Conservation (phyloP, 2,329 filamentous ascomycete species). For the Parafenestella ontariensis region DNA sequence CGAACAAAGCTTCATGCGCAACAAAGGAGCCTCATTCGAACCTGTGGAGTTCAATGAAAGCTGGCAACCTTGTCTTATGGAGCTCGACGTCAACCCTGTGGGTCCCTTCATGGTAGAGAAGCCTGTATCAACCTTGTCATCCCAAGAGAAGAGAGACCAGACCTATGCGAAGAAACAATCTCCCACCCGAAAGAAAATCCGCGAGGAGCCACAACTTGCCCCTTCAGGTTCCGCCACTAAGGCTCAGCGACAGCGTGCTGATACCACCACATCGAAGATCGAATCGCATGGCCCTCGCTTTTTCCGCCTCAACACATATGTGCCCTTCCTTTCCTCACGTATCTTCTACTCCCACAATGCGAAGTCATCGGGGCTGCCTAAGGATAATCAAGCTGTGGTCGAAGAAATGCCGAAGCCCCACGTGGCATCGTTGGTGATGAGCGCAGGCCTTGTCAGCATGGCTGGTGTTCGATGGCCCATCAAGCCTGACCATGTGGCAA, state of each 20-base stretch:
- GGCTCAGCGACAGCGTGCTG: constrained; percentile 27
- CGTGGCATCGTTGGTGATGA: constrained; percentile 43
- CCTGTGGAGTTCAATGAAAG: constrained; percentile 44
- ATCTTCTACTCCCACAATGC: constrained; percentile 42
- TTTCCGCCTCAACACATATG: constrained; percentile 40
- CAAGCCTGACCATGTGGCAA: constrained; percentile 13
- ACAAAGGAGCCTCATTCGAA: constrained; percentile 46
- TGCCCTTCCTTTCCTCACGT: constrained; percentile 41
- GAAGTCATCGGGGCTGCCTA: constrained; percentile 26
- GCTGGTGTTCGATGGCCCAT: constrained; percentile 32
- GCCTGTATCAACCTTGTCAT: neutral
- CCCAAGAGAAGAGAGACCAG: constrained; percentile 6
- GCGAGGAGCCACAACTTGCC: constrained; percentile 7
- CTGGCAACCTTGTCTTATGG: constrained; percentile 38
- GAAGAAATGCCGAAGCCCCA: constrained; percentile 41
- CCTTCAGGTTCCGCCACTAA: constrained; percentile 13
- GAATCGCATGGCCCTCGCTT: constrained; percentile 36
- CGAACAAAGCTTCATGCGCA: constrained; percentile 46
- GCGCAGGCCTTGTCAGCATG: constrained; percentile 44
- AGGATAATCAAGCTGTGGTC: constrained; percentile 30
- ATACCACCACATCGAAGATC: constrained; percentile 19
- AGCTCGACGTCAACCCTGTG: constrained; percentile 31
- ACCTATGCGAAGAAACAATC: constrained; percentile 14
- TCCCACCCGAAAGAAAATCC: constrained; percentile 22
- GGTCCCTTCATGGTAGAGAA: constrained; percentile 32